Conservation (phyloP, 2,329 filamentous ascomycete species). For the Aspergillus latus region DNA sequence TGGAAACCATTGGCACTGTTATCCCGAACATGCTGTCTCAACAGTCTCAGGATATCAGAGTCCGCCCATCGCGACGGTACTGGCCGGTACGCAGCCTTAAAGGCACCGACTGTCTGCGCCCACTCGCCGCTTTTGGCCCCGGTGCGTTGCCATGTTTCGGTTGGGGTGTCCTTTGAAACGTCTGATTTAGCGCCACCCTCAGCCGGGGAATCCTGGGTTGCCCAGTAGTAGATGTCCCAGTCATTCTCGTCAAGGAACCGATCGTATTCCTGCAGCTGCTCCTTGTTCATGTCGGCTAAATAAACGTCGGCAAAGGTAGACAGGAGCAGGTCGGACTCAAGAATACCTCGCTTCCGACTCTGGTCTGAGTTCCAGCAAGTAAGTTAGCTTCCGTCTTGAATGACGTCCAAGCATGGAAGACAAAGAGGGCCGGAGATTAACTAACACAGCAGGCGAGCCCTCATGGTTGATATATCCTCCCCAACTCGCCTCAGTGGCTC, state of each 20-base stretch:
- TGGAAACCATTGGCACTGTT: constrained; percentile 57
- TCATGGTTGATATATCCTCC: constrained; percentile 82
- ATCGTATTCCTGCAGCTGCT: constrained; percentile 82
- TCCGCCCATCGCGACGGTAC: constrained; percentile 83
- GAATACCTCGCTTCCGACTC: constrained; percentile 90
- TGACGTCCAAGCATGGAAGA: background rate
- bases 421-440: constrained; percentile 15
- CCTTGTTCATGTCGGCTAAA: constrained; percentile 69
- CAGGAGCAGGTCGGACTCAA: constrained; percentile 93
- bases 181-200: constrained; percentile 51
- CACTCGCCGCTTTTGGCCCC: constrained; percentile 72
- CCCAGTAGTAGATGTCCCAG: constrained; percentile 99
- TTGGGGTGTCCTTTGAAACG: constrained; percentile 34
- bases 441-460: constrained; percentile 74
- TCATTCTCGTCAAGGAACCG: constrained; percentile 97
- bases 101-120: constrained; percentile 93
- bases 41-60: constrained; percentile 72
- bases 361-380: constrained; percentile 65
- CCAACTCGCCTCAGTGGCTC: constrained; percentile 83
- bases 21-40: constrained; percentile 77
- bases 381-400: background rate
- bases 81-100: constrained; percentile 88
- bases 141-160: constrained; percentile 52
- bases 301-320: constrained; percentile 88
- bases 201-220: constrained; percentile 70